Percentiles rank a stretch among this genome's conserved stretches.
Conservation (phyloP, 2,329 filamentous ascomycete species). For the Phoma sp. region DNA sequence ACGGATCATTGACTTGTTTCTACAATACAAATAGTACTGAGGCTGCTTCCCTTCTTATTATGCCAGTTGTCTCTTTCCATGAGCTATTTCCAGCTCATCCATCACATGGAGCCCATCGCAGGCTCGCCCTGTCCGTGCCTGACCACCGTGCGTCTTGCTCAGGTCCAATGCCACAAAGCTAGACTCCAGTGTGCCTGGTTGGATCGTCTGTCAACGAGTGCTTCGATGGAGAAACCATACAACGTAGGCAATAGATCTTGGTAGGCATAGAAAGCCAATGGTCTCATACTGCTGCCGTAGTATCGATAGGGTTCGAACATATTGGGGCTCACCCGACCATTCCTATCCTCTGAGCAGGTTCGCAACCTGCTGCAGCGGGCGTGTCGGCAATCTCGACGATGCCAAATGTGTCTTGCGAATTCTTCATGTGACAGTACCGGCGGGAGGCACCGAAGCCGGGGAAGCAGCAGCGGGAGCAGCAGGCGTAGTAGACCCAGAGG, state of each 20-base stretch:
- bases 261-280: neutral
- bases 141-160: neutral
- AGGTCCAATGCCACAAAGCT: neutral
- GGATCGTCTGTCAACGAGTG: neutral
- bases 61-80: neutral
- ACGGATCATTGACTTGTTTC: neutral
- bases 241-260: neutral
- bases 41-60: neutral
- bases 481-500: neutral
- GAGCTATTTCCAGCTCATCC: neutral
- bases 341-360: too few species aligned
- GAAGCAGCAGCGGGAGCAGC: slow-evolving; percentile 1
- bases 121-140: neutral
- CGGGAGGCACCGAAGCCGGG: neutral
- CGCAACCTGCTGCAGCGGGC: neutral
- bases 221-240: neutral
- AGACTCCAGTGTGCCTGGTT: neutral
- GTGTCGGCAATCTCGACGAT: neutral
- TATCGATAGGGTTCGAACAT: neutral
- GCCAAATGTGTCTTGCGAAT: neutral
- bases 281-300: neutral
- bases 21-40: neutral
- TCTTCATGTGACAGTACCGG: slow-evolving; percentile 8
- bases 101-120: neutral
- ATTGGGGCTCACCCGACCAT: neutral